These are phyloP conservation scores for Teunomyces kruisii DNA, from an alignment of 805 yeast species.

Conservation along the genomic window DNA sequence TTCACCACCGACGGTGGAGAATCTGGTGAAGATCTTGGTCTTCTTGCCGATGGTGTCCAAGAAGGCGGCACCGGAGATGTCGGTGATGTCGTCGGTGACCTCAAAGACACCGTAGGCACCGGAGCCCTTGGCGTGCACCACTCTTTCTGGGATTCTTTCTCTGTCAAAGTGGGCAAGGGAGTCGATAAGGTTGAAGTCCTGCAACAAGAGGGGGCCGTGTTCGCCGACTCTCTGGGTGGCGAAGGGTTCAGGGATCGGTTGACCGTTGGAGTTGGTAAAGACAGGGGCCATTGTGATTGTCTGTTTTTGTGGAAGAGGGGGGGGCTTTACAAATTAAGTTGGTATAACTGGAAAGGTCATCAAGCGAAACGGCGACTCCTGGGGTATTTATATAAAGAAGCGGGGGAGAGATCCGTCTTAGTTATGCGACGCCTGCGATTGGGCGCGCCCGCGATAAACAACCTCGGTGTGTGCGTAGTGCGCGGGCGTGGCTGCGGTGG, in stretches of 20 bases:
- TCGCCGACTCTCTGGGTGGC: slow-evolving; percentile 55
- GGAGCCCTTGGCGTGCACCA: slow-evolving; percentile 66
- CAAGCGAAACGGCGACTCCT: background rate
- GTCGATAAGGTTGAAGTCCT: slow-evolving; percentile 59
- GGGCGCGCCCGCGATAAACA: slow-evolving; percentile 1
- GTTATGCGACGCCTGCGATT: slow-evolving; percentile 3
- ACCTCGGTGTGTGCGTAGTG: slow-evolving; percentile 2
- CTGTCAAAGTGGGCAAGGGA: slow-evolving; percentile 59
- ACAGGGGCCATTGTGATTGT: slow-evolving; percentile 47
- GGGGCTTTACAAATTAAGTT: too few species aligned
- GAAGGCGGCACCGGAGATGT: slow-evolving; percentile 24
- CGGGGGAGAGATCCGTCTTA: background rate
- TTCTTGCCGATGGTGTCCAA: slow-evolving; percentile 30
- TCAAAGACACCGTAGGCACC: slow-evolving; percentile 63
- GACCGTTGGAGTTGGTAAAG: slow-evolving; percentile 72
- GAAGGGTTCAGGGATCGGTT: slow-evolving; percentile 70
- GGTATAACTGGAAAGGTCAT: too few species aligned
- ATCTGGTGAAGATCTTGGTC: slow-evolving; percentile 42
- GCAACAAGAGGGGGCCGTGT: slow-evolving; percentile 57
- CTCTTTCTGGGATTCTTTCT: slow-evolving; percentile 66
- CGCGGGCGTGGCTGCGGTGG: background rate
- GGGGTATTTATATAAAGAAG: background rate
- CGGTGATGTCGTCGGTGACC: slow-evolving; percentile 48
- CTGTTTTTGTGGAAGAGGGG: background rate
- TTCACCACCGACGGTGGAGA: slow-evolving; percentile 72